phyloP scores from a whole-genome alignment of 2,329 filamentous ascomycete genomes.

The Verticillium nubilum region DNA sequence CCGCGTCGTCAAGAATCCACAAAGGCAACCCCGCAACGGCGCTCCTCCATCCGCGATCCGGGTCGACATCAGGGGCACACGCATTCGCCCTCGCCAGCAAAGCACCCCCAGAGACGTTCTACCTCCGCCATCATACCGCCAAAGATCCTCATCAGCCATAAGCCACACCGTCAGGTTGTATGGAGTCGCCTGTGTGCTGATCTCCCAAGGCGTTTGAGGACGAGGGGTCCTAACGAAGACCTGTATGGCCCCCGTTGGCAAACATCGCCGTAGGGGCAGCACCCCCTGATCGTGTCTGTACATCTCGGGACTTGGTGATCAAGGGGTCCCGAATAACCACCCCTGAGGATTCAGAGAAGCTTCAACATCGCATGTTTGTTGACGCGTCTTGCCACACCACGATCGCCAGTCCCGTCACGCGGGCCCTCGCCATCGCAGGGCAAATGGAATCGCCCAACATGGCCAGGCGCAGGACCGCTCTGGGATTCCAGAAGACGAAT shows the following conservation, averaged over 20 bases:
- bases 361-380: background rate
- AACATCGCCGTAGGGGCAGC: background rate
- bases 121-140: background rate
- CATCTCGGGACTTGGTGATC: background rate
- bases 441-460: background rate
- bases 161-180: background rate
- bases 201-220: background rate
- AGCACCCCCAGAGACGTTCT: background rate
- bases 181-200: background rate
- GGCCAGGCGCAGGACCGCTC: background rate
- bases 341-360: background rate
- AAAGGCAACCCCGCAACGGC: background rate
- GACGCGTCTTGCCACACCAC: background rate
- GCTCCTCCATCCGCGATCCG: background rate
- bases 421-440: background rate
- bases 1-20: background rate
- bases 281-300: background rate
- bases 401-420: background rate
- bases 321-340: background rate
- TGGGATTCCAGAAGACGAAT: background rate
- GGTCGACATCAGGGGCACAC: background rate
- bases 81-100: background rate
- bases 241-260: background rate
- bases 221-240: background rate
- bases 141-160: background rate